These are phyloP conservation scores for Leccinum pallidistipes DNA, from an alignment of 1,284 basidiomycete species.

Conservation along the genomic window DNA sequence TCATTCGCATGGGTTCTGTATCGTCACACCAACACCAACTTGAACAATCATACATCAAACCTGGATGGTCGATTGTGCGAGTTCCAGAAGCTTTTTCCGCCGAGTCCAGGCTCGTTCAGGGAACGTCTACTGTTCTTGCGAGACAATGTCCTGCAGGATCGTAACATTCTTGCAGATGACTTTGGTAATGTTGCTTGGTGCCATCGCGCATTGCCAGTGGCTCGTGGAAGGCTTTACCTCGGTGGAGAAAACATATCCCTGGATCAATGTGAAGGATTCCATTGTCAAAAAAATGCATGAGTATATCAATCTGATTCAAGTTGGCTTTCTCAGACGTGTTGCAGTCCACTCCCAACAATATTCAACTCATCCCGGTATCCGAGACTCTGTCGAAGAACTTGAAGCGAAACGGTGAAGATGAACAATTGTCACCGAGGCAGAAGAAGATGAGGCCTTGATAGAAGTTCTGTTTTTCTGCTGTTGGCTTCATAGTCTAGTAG, in stretches of 20 bases:
- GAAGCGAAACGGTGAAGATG: background rate
- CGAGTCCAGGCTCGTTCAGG: background rate
- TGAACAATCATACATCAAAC: background rate
- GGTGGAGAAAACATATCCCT: background rate
- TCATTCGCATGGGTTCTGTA: constrained; percentile 8
- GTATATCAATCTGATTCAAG: too few relatives aligned
- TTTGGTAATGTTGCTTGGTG: background rate
- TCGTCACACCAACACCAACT: background rate
- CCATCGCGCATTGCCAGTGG: background rate
- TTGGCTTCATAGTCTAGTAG: background rate
- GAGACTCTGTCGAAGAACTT: too few relatives aligned
- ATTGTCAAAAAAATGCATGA: background rate
- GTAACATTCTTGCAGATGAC: background rate
- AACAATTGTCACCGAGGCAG: background rate
- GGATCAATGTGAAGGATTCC: background rate
- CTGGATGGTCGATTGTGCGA: background rate
- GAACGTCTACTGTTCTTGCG: background rate
- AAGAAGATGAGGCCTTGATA: background rate
- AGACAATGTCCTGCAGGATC: too few relatives aligned
- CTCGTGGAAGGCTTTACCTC: background rate
- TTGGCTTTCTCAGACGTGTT: background rate
- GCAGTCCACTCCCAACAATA: background rate
- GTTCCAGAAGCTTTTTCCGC: background rate
- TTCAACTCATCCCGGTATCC: background rate
- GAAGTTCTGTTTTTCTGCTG: background rate